These are phyloP conservation scores for Fusarium transvaalense DNA, from an alignment of 2,329 filamentous ascomycete genomes.

Conservation along the genomic window DNA sequence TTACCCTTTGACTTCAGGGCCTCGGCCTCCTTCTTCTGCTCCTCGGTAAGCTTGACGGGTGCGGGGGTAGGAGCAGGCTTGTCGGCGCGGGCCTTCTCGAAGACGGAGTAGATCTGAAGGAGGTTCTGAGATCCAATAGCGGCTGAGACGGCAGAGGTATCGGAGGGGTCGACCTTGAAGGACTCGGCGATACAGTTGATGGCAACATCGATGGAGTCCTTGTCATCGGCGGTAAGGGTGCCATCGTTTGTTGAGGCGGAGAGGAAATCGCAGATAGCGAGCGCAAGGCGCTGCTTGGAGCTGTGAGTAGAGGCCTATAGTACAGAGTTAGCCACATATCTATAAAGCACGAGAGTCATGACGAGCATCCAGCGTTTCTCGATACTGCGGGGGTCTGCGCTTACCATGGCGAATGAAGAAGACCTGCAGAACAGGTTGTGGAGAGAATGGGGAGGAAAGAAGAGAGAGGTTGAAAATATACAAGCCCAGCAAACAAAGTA, in stretches of 20 bases:
- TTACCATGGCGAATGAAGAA: constrained; percentile 29
- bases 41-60: constrained; percentile 58
- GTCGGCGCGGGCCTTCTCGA: constrained; percentile 81
- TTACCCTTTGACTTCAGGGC: constrained; percentile 91
- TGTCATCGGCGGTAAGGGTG: constrained; percentile 87
- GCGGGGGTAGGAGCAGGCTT: constrained; percentile 53
- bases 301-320: constrained; percentile 55
- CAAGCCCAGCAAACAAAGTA: constrained; percentile 10
- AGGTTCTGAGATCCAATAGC: constrained; percentile 90
- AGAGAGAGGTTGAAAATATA: not conserved
- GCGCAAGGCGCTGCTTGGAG: constrained; percentile 86
- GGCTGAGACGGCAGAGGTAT: constrained; percentile 77
- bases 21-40: constrained; percentile 84
- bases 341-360: constrained; percentile 4
- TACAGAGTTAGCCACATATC: constrained; percentile 17
- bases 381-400: constrained; percentile 20
- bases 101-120: constrained; percentile 91
- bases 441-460: not conserved
- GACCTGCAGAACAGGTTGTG: constrained; percentile 22
- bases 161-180: constrained; percentile 91
- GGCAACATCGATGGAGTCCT: constrained; percentile 93
- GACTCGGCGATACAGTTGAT: constrained; percentile 93
- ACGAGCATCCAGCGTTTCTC: constrained; percentile 13
- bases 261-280: constrained; percentile 97
- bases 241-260: constrained; percentile 86